These are phyloP conservation scores for Coemansia sp. DNA, from an alignment of 192 early-diverging fungal genomes.

Conservation along the genomic window DNA sequence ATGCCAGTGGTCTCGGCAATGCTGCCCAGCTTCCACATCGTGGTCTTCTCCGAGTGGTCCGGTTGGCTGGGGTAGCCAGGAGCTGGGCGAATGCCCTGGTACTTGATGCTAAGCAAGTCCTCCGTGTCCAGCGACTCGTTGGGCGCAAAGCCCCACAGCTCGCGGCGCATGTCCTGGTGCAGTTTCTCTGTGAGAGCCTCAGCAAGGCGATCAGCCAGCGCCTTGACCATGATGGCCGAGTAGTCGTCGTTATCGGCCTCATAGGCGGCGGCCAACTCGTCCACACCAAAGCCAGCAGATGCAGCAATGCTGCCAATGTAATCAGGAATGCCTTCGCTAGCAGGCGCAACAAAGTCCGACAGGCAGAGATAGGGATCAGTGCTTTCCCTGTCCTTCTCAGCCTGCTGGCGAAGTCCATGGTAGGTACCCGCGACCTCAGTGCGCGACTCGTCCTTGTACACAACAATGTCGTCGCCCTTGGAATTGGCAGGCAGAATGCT, in stretches of 20 bases:
- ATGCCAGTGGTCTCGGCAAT: constrained; percentile 81
- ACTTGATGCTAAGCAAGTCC: constrained; percentile 88
- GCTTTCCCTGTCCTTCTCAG: constrained; percentile 80
- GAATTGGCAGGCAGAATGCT: constrained; percentile 88
- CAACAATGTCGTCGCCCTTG: constrained; percentile 84
- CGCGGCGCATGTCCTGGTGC: constrained; percentile 85
- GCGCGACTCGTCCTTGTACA: constrained; percentile 77
- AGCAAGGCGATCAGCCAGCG: constrained; percentile 89
- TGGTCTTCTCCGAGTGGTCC: constrained; percentile 90
- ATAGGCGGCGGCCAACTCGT: constrained; percentile 80
- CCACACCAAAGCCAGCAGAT: constrained; percentile 85
- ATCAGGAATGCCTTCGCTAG: constrained; percentile 68
- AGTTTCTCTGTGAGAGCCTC: constrained; percentile 90
- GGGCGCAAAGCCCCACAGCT: constrained; percentile 85
- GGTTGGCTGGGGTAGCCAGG: constrained; percentile 95
- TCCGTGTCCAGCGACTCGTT: constrained; percentile 69
- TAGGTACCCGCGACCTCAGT: constrained; percentile 68
- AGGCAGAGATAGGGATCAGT: constrained; percentile 84
- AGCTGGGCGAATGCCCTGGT: constrained; percentile 93
- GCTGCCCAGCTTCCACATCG: constrained; percentile 88
- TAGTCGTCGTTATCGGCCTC: constrained; percentile 86
- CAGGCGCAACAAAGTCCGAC: constrained; percentile 91
- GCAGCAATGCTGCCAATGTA: constrained; percentile 92
- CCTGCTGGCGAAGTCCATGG: constrained; percentile 85
- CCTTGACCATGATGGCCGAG: constrained; percentile 91